phyloP scores from a whole-genome alignment of 208 protist species.

The Crithidia bombi region DNA sequence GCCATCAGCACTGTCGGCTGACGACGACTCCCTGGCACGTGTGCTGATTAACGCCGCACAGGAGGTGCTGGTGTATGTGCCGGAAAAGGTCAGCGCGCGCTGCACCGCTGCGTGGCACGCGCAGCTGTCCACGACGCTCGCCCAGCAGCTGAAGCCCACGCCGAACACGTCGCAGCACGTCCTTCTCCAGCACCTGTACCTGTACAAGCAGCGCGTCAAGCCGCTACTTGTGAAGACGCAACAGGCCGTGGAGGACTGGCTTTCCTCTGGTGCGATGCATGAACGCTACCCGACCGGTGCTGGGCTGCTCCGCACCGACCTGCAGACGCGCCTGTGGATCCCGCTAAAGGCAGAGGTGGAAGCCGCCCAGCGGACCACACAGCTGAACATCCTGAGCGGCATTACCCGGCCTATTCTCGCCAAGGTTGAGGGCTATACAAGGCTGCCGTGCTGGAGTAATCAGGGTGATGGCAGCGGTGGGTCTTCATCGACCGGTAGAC shows the following conservation, averaged over 20 bases:
- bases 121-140: slow-evolving; percentile 34
- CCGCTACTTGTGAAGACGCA: slow-evolving; percentile 38
- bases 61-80: slow-evolving; percentile 53
- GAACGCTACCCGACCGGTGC: slow-evolving; percentile 42
- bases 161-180: slow-evolving; percentile 14
- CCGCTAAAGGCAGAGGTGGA: slow-evolving; percentile 48
- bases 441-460: slow-evolving; percentile 44
- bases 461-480: background rate
- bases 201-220: slow-evolving; percentile 24
- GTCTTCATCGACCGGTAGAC: background rate
- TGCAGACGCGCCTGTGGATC: slow-evolving; percentile 49
- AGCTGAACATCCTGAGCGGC: slow-evolving; percentile 33
- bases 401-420: slow-evolving; percentile 54
- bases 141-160: slow-evolving; percentile 21
- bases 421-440: slow-evolving; percentile 42
- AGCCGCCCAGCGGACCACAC: slow-evolving; percentile 27
- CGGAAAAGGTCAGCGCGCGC: slow-evolving; percentile 48
- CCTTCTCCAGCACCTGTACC: slow-evolving; percentile 31
- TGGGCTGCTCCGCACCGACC: slow-evolving; percentile 19
- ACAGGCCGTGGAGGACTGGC: slow-evolving; percentile 45
- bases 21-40: slow-evolving; percentile 13
- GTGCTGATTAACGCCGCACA: slow-evolving; percentile 22
- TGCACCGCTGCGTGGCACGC: slow-evolving; percentile 49
- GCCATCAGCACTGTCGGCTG: background rate
- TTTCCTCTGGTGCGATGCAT: slow-evolving; percentile 35